Evolutionary conservation across 164 flowering plant genomes (phyloP), one percentile per base, ranked within the genome.

Genomic region (Vitis rotundifolia): DNA sequence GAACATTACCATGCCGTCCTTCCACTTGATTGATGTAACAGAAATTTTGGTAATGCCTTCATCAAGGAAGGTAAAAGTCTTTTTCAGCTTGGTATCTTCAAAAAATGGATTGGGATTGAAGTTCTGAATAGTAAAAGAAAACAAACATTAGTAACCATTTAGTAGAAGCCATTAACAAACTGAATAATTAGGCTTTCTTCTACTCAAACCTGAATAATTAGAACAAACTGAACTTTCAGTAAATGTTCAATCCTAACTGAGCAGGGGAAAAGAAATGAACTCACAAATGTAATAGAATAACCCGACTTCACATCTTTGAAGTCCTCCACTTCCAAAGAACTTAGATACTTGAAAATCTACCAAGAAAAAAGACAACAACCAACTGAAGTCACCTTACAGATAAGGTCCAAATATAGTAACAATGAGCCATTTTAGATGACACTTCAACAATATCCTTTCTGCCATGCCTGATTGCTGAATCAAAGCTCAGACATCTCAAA

Each of bases 261-360:
- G 29, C 11, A 47, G 14, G 0, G 49, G 60, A 44, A 29, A 47
- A 49, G 18, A 12, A 59, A 70, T 28, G 70, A 55, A 82, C 98
- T 89, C 71, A 94, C 98, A 79, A 94, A 89, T 28, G 97, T 77
- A 18, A 94, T 88, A 8, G 93, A 79, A 71, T 91, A 94, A 31
- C 97, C 98, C 4, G 92, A 87, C 74, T 91, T 89, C 68, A 89
- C 87, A 77, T 92, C 94, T 68, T 91, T 89, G 53, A 71, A 86
- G 72, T 94, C 97, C 73, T 84, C 92, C 59, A 94, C 98, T 62
- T 94, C 95, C 51, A 94, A 75, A n/a, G 93, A 88, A 62, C 63
- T 77, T 26, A 94, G 67, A 75, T 86, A 73, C 83, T 88, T 92
- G 78, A 94, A 92, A 63, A 94, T 84, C 98, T 94, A 67, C 50